Base-by-base conservation (phyloP, 2,329 filamentous ascomycete genomes). In the Alternaria panax region DNA sequence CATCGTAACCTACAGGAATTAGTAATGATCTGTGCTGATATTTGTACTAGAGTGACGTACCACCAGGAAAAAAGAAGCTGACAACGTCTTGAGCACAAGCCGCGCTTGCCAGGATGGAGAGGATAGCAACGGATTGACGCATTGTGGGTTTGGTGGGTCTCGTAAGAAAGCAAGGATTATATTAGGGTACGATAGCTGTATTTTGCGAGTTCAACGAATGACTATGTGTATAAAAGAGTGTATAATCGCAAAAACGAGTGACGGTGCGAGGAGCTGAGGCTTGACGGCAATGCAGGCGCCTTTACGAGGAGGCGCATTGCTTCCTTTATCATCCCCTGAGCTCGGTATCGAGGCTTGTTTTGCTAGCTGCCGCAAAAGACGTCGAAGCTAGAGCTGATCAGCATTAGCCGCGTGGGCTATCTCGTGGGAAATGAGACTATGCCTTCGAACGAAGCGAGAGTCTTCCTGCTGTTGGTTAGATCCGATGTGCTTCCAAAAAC, bases 41-140 rank as follows among this genome's bases (percentile, higher is more conserved):
- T n/a, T 48, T 20, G 28, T 9, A 18, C 28, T 25, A 36, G 45
- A 48, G 30, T 24, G 30, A 63, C 59, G 56, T 57, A 69, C 68
- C 67, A 54, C 63, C 68, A n/a, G 66, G 68, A 43, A 67, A 71
- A 59, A 61, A 65, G 58, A 69, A 69, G 20, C 62, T 60, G 38
- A 71, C 48, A 20, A 64, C 54, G 18, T 67, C 60, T n/a, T 62
- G 52, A 25, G 68, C 65, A 36, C 53, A 55, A n/a, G 61, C 66
- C 18, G 59, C 51, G 62, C 59, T 60, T 48, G 68, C 65, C 12
- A 70, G 59, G 43, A 67, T 42, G 22, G 66, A 63, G 14, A 71
- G 47, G 32, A 67, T 43, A 32, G 63, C 59, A 50, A 69, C 48
- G 46, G 70, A 67, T 62, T 68, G 65, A 55, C 64, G 70, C 70